Conservation (phyloP, 192 early-diverging fungal genomes). For the Cladochytrium replicatum region DNA sequence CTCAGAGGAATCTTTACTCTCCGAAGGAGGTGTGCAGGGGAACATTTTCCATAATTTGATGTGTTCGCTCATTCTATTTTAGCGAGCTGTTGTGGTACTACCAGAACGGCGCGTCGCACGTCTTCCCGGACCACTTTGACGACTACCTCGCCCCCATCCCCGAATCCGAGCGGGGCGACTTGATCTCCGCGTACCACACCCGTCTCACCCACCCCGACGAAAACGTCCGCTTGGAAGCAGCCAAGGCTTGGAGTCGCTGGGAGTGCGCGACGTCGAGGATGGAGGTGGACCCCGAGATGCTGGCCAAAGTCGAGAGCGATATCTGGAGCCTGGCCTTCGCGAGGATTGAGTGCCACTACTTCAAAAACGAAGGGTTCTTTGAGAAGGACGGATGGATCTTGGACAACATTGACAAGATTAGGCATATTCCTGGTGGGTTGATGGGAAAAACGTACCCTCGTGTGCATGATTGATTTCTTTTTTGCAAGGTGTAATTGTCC, state of each 20-base stretch:
- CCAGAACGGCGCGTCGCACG: constrained; percentile 51
- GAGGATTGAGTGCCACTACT: constrained; percentile 59
- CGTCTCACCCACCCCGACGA: constrained; percentile 44
- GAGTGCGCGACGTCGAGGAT: constrained; percentile 49
- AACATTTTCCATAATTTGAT: neutral
- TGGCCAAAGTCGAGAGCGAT: constrained; percentile 48
- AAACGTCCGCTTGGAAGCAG: constrained; percentile 35
- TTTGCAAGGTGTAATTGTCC: constrained; percentile 41
- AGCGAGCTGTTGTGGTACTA: constrained; percentile 57
- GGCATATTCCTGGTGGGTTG: constrained; percentile 41
- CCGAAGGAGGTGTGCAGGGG: constrained; percentile 9
- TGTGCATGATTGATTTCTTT: neutral
- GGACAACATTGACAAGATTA: constrained; percentile 55
- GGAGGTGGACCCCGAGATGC: constrained; percentile 27
- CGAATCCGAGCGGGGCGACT: constrained; percentile 46
- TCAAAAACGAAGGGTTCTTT: constrained; percentile 67
- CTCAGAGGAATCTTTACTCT: constrained; percentile 57
- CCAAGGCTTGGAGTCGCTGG: constrained; percentile 48
- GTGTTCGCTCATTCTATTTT: constrained; percentile 12
- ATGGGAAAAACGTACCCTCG: neutral
- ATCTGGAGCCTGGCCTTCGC: constrained; percentile 58
- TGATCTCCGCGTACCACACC: constrained; percentile 56
- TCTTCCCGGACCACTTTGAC: constrained; percentile 55
- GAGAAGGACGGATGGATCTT: constrained; percentile 45
- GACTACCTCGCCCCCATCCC: constrained; percentile 50